Conservation (phyloP, 2,329 filamentous ascomycete species). For the Phoma herbarum region DNA sequence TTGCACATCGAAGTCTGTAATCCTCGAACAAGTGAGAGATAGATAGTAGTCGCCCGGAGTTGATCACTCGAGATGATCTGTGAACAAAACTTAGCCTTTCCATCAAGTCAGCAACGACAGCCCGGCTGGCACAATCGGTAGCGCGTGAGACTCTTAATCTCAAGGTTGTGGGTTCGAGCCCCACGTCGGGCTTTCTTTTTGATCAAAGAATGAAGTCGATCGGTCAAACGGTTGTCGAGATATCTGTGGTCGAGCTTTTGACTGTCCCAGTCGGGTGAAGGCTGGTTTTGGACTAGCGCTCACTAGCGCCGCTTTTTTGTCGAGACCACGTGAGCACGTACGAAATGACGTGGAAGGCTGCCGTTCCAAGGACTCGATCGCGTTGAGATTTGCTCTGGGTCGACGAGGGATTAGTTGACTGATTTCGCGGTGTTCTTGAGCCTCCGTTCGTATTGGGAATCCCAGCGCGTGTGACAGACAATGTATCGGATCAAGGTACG, state of each 20-base stretch:
- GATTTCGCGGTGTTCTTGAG: too few relatives aligned
- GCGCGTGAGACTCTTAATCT: slow-evolving; percentile 21
- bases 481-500: too few relatives aligned
- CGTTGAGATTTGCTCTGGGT: too few relatives aligned
- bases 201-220: background rate
- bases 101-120: background rate
- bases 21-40: background rate
- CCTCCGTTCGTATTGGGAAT: too few relatives aligned
- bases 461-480: too few relatives aligned
- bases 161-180: slow-evolving; percentile 20
- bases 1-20: background rate
- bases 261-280: background rate
- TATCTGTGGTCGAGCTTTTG: background rate
- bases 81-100: too few relatives aligned
- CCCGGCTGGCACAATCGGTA: slow-evolving; percentile 20
- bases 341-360: background rate
- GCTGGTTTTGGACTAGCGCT: background rate
- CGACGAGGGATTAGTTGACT: too few relatives aligned
- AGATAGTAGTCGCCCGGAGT: background rate
- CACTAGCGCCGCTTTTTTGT: background rate
- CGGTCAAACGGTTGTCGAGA: background rate
- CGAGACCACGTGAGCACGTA: background rate
- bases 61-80: too few relatives aligned
- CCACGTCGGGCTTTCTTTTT: slow-evolving; percentile 16
- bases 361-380: background rate